Base-by-base conservation (phyloP, 139 green algal genomes). In the Tetradesmus lagerheimii region DNA sequence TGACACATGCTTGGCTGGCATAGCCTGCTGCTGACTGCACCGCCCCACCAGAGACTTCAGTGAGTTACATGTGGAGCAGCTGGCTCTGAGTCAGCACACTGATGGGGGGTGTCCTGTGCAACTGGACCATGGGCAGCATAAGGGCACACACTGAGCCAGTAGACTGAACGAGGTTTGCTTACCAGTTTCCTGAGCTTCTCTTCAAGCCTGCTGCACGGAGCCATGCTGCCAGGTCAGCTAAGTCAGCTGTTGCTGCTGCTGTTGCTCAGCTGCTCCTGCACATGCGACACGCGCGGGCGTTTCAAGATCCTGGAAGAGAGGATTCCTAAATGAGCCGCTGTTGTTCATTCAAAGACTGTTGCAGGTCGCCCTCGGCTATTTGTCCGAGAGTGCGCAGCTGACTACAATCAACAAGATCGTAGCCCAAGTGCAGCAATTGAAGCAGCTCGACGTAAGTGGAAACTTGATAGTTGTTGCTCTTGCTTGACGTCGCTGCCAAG, bases 151-250 rank as follows among this genome's bases (percentile, higher is more conserved):
- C 74, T 53, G 77, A 34, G 34, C 2, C 12, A 35, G 16, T 37
- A 11, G 15, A 14, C 34, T 27, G 8, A 3, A 18, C 15, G 37
- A 6, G 35, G 29, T 45, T 23, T 16, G 57, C 79, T 47, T 67
- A 85, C 79, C 79, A 85, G 37, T 23, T 85, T 85, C 41, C 79
- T 47, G 25, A 85, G 41, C 79, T 85, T 85, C n/a, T 85, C 79
- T 27, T 85, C 79, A 18, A 85, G 53, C 18, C 79, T 47, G 41
- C 41, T 64, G 41, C 53, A 67, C 25, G 79, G 79, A 41, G 79
- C 79, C 79, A 85, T 85, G 57, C 57, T 71, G 57, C 57, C 57
- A 71, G 57, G 57, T 71, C 57, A 71, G 57, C 23, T 71, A 6
- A n/a, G 57, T 71, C 57, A 71, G 57, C n/a, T 71, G 57, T n/a